These are phyloP conservation scores for Scedosporium apiospermum DNA, from an alignment of 2,329 filamentous ascomycete species.

Conservation along the genomic window DNA sequence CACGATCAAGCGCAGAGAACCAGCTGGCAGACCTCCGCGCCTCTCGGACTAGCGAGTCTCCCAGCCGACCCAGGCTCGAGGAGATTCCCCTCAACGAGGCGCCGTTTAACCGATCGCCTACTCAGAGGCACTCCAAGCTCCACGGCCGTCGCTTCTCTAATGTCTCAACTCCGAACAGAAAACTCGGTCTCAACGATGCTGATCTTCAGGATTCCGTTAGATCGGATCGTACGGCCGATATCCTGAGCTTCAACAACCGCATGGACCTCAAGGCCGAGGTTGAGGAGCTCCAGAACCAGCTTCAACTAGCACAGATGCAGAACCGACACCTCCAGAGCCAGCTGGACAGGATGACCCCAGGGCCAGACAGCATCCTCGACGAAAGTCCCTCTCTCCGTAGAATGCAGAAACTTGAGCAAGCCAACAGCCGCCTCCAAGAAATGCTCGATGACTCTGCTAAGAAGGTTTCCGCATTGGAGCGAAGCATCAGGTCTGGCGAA, in stretches of 20 bases:
- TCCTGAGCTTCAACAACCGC: conserved; percentile 72
- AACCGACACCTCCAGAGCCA: conserved; percentile 88
- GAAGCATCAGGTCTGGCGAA: conserved; percentile 77
- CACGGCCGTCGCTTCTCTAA: conserved; percentile 57
- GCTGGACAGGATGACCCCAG: conserved; percentile 58
- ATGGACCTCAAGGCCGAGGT: conserved; percentile 88
- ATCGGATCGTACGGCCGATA: conserved; percentile 76
- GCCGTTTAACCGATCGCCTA: conserved; percentile 64
- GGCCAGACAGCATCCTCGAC: conserved; percentile 52
- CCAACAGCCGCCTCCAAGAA: conserved; percentile 83
- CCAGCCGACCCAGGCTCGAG: conserved; percentile 65
- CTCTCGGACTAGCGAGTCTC: conserved; percentile 57
- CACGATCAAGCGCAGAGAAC: conserved; percentile 69
- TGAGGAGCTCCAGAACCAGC: conserved; percentile 85
- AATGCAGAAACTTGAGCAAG: conserved; percentile 84
- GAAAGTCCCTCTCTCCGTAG: conserved; percentile 72
- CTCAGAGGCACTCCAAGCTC: conserved; percentile 49
- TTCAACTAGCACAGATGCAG: conserved; percentile 91
- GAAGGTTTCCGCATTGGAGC: conserved; percentile 84
- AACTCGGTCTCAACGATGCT: conserved; percentile 55
- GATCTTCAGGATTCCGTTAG: conserved; percentile 63
- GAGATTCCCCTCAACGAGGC: conserved; percentile 82
- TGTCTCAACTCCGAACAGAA: conserved; percentile 67
- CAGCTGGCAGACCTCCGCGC: conserved; percentile 72
- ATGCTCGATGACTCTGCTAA: conserved; percentile 90